Evolutionary conservation across 345 rosid genomes (phyloP), one percentile per base, ranked within the genome.

Genomic region (Aegle marmelos): DNA sequence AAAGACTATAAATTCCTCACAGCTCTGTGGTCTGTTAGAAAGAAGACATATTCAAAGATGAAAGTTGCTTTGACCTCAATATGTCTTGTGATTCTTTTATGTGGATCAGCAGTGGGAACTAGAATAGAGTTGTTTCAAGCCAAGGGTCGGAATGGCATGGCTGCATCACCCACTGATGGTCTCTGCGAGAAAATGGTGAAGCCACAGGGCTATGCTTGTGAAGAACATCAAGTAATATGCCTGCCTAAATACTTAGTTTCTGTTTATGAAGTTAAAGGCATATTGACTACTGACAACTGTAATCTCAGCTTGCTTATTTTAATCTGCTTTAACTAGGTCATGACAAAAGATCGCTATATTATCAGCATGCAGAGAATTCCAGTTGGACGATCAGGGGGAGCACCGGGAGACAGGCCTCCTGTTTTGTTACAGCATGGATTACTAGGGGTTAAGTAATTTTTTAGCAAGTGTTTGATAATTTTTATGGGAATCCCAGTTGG

Each of bases 391-490:
- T 83, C 85, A 6, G 89, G 86, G 22, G 78, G 73, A 61, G 61
- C 72, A 9, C 9, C 77, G 16, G 82, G 64, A 36, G 65, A 69
- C 53, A 78, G 82, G 53, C 83, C 85, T 2, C 88, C 89, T 0
- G 89, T 89, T 77, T 79, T 91, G 59, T 72, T 91, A 6, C 93
- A 89, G 78, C 95, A 89, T 64, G 90, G 90, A 14, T 62, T 89
- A 14, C 59, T 87, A 14, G 69, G 77, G 88, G 94, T 86, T 45
- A 9, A 58, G 78, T 48, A 30, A 41, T 65, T 69, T 59, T n/a
- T 37, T 31, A 45, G 30, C 50, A 22, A 53, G 21, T 67, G 34
- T 48, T 31, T 25, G 53, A 70, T 64, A 33, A 8, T 50, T 31
- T 45, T 76, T 36, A 14, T 66, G n/a, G n/a, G 56, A 76, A 30